Base-by-base conservation (phyloP, 352 stramenopile species). In the Pythium aristosporum region DNA sequence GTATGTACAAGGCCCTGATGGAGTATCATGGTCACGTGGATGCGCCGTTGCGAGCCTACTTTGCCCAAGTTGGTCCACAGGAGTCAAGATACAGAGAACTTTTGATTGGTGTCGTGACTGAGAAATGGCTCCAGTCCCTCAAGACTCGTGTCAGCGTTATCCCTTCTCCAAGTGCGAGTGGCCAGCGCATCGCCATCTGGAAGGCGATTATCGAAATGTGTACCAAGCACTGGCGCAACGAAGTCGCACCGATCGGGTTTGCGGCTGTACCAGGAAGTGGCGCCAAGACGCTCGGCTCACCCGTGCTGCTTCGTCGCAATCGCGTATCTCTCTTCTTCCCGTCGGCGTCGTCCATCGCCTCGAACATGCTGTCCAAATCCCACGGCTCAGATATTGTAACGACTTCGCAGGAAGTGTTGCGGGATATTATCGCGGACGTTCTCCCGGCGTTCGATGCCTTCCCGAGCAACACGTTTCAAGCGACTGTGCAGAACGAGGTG, bases 221-320 rank as follows among this genome's bases (percentile, higher is more conserved):
- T 50, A 85, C 75, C 6, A 89, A 89, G 66, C 75, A 89, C 60
- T 92, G 83, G 83, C 71, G 74, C 3, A 79, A 68, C 13, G 83
- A 90, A 61, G 87, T 85, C 25, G 82, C 85, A 12, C 79, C 79
- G 1, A 87, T 92, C 42, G 83, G 83, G 3, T 89, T 92, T 58
- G 80, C 72, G 8, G 67, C 70, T 1, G 75, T 73, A 4, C 72
- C 77, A 44, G 23, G 48, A 39, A 44, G 71, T 37, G 64, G 82
- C 21, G 65, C 77, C 21, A 79, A 37, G 21, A 37, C 30, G 9
- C 63, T 82, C 11, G 83, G 83, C 2, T 82, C 80, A 0, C 83
- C 83, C 2, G 75, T 92, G 34, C 58, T 92, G 37, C 54, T 92
- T 20, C 81, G 81, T 12, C 83, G 79, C 21, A 92, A 92, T 49